These are phyloP conservation scores for Chalciporus piperatoides DNA, from an alignment of 1,284 basidiomycete genomes.

Conservation along the genomic window DNA sequence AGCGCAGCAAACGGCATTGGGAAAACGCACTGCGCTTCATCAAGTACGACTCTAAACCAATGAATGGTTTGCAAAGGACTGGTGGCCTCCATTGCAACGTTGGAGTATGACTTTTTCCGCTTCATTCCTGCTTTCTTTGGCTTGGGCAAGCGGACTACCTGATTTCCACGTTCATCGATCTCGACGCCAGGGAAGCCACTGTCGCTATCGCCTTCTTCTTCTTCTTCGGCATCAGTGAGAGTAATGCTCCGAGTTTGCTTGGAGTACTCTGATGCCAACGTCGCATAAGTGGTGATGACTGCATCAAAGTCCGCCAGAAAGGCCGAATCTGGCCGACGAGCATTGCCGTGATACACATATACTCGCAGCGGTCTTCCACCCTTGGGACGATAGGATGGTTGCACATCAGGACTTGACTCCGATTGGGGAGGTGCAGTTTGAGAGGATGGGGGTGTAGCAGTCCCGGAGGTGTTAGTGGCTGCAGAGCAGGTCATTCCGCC, in stretches of 20 bases:
- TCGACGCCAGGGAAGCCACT: constrained; percentile 56
- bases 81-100: constrained; percentile 53
- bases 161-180: constrained; percentile 67
- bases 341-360: constrained; percentile 95
- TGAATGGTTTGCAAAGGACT: constrained; percentile 94
- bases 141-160: constrained; percentile 51
- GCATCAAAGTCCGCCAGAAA: constrained; percentile 93
- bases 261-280: constrained; percentile 92
- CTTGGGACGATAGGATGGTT: constrained; percentile 35
- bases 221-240: constrained; percentile 56
- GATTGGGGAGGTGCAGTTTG: constrained; percentile 31
- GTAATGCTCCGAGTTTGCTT: constrained; percentile 74
- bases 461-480: constrained; percentile 22
- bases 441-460: constrained; percentile 21
- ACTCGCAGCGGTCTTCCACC: constrained; percentile 66
- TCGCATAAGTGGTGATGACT: constrained; percentile 97
- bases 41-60: constrained; percentile 97
- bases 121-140: constrained; percentile 60
- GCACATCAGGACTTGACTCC: constrained; percentile 37
- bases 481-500: constrained; percentile 40
- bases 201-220: constrained; percentile 69
- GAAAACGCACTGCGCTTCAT: constrained; percentile 90
- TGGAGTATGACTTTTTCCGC: constrained; percentile 61
- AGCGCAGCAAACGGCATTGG: constrained; percentile 3
- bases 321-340: constrained; percentile 78